Base-by-base conservation (phyloP, 768 basidiomycete genomes). In the Rhizopogon vulgaris region DNA sequence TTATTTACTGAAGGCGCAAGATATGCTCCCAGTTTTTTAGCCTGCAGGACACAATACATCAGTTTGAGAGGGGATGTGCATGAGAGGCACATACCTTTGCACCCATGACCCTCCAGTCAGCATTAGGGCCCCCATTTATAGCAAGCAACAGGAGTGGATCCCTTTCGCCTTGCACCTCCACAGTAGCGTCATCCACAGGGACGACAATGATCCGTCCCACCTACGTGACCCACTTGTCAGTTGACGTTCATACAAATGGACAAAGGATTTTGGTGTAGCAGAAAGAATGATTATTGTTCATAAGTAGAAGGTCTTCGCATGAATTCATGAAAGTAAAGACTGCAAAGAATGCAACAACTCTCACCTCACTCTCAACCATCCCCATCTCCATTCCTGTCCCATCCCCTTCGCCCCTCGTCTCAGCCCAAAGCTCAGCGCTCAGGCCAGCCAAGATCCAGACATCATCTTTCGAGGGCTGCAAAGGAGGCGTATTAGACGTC, bases 301-400 rank as follows among this genome's bases (percentile, higher is more conserved):
- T 9, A 27, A 22, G 41, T 42, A 46, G 27, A 25, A 41, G 3
- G 40, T 52, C 14, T 17, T 49, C 30, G 24, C 48, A 3, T 43
- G 47, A 22, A 27, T 27, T 52, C 54, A 10, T 8, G 28, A 49
- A 22, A 40, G 39, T n/a, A 14, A 41, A 22, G 24, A 17, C 27
- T n/a, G 3, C 5, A 8, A 40, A 11, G 28, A 22, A 24, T 24
- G 38, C 8, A 41, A 18, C 8, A 7, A 65, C 73, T 59, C 73
- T 59, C 58, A 88, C 88, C 78, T 90, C 87, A 64, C 84, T 83
- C 54, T 90, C 87, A 3, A 83, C 84, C 82, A 85, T 85, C 15
- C 85, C 86, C 17, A 61, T 60, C 4, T 39, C 56, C 8, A 27
- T 37, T 30, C 28, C 28, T 30, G 28, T 30, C 17, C 22, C 39